Evolutionary conservation across 345 rosid species (phyloP).

Genomic region (Eucalyptus rudis): DNA sequence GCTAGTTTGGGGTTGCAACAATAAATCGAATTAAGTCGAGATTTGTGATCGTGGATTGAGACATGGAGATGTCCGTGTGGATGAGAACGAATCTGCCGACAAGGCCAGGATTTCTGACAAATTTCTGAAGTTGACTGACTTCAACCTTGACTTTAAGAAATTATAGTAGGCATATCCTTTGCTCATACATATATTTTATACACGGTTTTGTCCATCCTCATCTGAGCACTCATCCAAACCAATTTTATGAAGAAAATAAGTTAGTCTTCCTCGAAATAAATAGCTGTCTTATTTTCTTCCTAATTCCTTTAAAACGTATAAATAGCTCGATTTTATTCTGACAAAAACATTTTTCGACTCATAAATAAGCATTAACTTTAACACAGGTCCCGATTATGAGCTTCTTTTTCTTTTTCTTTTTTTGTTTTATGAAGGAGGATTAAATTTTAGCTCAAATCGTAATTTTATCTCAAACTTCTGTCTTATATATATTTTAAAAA

Average conservation of each 20-base stretch:
- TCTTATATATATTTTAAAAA: background rate
- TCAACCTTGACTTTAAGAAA: background rate
- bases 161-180: background rate
- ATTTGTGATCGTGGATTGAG: background rate
- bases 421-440: background rate
- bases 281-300: background rate
- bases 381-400: background rate
- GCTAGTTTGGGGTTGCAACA: background rate
- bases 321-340: background rate
- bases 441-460: background rate
- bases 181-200: background rate
- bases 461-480: background rate
- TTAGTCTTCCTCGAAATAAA: background rate
- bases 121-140: background rate
- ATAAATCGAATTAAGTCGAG: background rate
- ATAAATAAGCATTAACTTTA: background rate
- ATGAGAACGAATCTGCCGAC: background rate
- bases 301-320: background rate
- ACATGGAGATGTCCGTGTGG: background rate
- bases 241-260: background rate
- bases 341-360: background rate
- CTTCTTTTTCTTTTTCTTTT: rapidly evolving
- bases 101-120: background rate
- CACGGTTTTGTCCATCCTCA: background rate
- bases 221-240: background rate